Conservation (phyloP, 352 stramenopile species). For the Phytopythium oedochilum region DNA sequence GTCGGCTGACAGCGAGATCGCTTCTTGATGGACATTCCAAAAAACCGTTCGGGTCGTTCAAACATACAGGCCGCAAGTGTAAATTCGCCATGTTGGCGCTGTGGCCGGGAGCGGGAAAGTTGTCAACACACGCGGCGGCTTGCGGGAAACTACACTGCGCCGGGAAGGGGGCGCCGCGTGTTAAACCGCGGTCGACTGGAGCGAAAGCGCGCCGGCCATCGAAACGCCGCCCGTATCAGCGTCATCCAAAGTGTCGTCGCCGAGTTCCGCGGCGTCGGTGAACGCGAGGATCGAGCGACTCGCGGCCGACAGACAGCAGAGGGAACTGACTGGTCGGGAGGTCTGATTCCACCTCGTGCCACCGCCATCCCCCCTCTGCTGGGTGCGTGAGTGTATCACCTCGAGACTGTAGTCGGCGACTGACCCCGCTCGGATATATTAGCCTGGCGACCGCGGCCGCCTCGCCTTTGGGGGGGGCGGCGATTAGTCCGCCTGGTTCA, state of each 20-base stretch:
- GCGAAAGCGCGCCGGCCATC: neutral
- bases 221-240: neutral
- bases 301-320: too few species aligned
- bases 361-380: neutral
- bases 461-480: neutral
- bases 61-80: neutral
- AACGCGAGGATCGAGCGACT: too few species aligned
- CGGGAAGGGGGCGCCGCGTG: neutral
- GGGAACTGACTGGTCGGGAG: too few species aligned
- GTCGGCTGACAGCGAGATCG: too few species aligned
- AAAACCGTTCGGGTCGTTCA: neutral
- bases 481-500: constrained; percentile 1
- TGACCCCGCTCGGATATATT: too few species aligned
- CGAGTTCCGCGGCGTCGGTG: too few species aligned
- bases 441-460: neutral
- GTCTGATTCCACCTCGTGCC: neutral
- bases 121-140: neutral
- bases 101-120: neutral
- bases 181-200: constrained; percentile 1
- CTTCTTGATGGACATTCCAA: neutral
- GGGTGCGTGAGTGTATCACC: too few species aligned
- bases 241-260: too few species aligned
- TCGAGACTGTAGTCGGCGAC: too few species aligned
- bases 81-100: neutral
- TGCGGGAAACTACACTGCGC: neutral